Evolutionary conservation across 2,329 filamentous ascomycete genomes (phyloP), one percentile per base, ranked within the genome.

Genomic region (Penicillium sp.): DNA sequence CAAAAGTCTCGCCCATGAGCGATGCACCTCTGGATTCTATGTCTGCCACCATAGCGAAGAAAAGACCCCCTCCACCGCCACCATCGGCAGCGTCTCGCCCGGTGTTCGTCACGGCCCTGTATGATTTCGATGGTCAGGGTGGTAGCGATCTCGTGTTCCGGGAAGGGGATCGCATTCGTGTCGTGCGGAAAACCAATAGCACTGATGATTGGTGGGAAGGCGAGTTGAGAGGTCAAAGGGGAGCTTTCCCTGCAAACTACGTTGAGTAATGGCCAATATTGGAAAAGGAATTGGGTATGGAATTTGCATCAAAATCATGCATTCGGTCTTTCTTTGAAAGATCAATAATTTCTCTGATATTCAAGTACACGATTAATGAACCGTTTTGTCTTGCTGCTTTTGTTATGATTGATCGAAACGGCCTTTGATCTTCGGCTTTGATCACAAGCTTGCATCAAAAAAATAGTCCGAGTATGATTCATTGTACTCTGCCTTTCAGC

Each of bases 121-220:
- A 90, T 70, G 81, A 88, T 60, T 95, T 91, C 68, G 78, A 80
- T 1, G 89, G 87, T 0, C 85, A 91, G 66, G 82, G 81, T 7
- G 71, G 76, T 1, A 89, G 88, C 0, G 90, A 95, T 69, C 69
- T 95, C 47, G 80, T 80, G 2, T 95, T 95, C 67, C 78, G 79
- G 29, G 88, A 92, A 70, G 90, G 90, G 2, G 90, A 94, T 65
- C 79, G 82, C 46, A 95, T 95, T 62, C 83, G 80, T 42, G 86
- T 95, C 3, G 67, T 91, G 30, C 89, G 89, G 76, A 90, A 88
- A 76, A 94, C 90, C 2, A 82, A 84, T 7, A 91, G 86, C 57
- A 87, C 84, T 19, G 88, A 94, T 73, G 90, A 94, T 68, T 95
- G 90, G 90, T 95, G 90, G 90, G 83, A 90, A 58, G 90, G 90